Base-by-base conservation (phyloP, 805 yeast genomes). In the baker's yeast (Saccharomyces cerevisiae) region DNA sequence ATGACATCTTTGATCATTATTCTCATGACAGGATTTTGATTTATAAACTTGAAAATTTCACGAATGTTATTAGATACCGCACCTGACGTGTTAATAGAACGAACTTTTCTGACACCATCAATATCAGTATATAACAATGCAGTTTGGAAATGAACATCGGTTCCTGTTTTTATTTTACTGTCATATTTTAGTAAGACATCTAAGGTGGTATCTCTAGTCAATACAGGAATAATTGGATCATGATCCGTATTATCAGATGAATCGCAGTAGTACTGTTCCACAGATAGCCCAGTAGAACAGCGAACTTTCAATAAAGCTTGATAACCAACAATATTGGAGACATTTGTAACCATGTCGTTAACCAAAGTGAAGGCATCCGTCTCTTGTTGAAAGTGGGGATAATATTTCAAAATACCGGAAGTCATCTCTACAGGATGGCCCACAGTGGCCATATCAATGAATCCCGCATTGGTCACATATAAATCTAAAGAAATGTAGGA, bases 131-230 rank as follows among this genome's bases (percentile, higher is more conserved):
- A 92, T 53, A 94, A 73, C 28, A 94, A 61, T 0, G 98, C 97
- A 1, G 88, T 86, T 71, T 94, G 99, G 74, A 92, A 89, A 68
- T 89, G 94, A 24, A 89, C 87, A 68, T 90, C 97, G 41, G 79
- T 76, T 56, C 81, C 81, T 1, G 86, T 75, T 55, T 83, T 80
- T 14, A 66, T 56, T 56, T 81, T 82, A 2, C 89, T 89, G 64
- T 90, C 97, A 64, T 88, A 86, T 49, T 77, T 78, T 62, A 92
- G 81, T 51, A 89, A 76, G 1, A 88, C 84, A 9, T 88, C 85
- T 49, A 89, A 68, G 4, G 85, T 77, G 48, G 86, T 84, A 59
- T 87, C 83, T 17, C 78, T 76, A 46, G 77, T 77, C 29, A 89
- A 70, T 5, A 80, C 73, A 0, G 96, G 89, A n/a, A 88, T 68